Evolutionary conservation across 1,139 yeast genomes (phyloP), one percentile per base, ranked within the genome.

Genomic region (Scheffersomyces titani): DNA sequence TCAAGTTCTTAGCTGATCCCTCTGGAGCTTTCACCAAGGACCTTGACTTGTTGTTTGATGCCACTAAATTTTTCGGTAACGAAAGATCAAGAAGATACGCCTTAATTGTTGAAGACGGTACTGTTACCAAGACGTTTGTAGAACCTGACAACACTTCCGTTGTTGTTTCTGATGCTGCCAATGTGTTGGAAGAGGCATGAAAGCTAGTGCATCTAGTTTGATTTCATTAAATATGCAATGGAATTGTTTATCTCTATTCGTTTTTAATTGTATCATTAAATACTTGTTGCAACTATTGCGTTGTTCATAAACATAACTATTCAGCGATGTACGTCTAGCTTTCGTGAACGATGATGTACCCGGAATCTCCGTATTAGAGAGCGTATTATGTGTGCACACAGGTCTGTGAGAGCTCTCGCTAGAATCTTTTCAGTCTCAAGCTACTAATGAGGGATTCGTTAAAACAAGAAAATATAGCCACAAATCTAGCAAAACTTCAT

Each of bases 91-190:
- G 85, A 75, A 84, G 98, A 73, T 90, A 84, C 65, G 96, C 94
- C 44, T 80, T 90, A 55, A 73, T 90, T 58, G 87, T 90, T 19
- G 88, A 90, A 61, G 84, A 91, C 62, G 97, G 96, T 52, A 78
- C 78, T 63, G 93, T 92, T 53, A 73, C 75, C 53, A 74, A 86
- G 63, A 78, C 85, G 47, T 89, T 88, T 70, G 84, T 87, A 55
- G 97, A 92, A 75, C 96, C 97, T 21, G 97, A 91, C 67, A 86
- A 86, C 73, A 85, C 88, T 55, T 85, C 93, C 13, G 84, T 92
- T 58, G 82, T 85, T 58, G 82, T 78, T 51, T 76, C 82, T 44
- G 77, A 67, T 13, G 83, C 83, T 6, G 63, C 67, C 21, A 74
- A 77, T 52, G 83, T 80, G 24, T 72, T 78, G 61, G 60, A 62